phyloP scores from a whole-genome alignment of 2,329 filamentous ascomycete genomes.

The Talaromyces sp. region DNA sequence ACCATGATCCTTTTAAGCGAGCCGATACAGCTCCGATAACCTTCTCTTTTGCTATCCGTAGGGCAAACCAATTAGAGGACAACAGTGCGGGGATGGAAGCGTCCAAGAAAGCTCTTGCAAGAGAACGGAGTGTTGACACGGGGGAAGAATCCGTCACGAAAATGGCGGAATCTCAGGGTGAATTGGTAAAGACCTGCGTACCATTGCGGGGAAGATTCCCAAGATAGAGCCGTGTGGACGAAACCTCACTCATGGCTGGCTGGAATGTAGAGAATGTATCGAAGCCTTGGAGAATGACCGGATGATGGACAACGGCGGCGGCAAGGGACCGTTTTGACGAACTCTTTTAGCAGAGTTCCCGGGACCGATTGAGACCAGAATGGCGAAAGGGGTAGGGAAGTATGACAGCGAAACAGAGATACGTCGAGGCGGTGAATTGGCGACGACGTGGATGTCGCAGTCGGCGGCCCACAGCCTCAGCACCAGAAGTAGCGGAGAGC shows the following conservation, averaged over 20 bases:
- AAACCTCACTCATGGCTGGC: slow-evolving; percentile 73
- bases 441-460: slow-evolving; percentile 3
- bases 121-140: slow-evolving; percentile 16
- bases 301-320: not conserved
- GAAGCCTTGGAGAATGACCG: slow-evolving; percentile 2
- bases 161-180: slow-evolving; percentile 25
- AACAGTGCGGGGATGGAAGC: slow-evolving; percentile 15
- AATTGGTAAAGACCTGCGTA: slow-evolving; percentile 52
- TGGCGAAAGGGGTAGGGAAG: not conserved
- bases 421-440: slow-evolving; percentile 14
- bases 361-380: not conserved
- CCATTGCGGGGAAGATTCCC: slow-evolving; percentile 96
- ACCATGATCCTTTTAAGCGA: slow-evolving; percentile 17
- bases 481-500: slow-evolving; percentile 11
- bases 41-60: slow-evolving; percentile 2
- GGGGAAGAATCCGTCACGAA: slow-evolving; percentile 18
- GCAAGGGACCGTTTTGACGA: slow-evolving; percentile 6
- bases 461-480: slow-evolving; percentile 2
- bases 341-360: slow-evolving; percentile 5
- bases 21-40: slow-evolving; percentile 14
- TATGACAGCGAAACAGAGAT: slow-evolving; percentile 6
- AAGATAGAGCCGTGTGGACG: slow-evolving; percentile 90
- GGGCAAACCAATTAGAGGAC: slow-evolving; percentile 13
- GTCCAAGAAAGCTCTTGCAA: slow-evolving; percentile 14
- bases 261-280: slow-evolving; percentile 12